Conservation (phyloP, 164 flowering plant genomes). For the Amborella trichopoda region DNA sequence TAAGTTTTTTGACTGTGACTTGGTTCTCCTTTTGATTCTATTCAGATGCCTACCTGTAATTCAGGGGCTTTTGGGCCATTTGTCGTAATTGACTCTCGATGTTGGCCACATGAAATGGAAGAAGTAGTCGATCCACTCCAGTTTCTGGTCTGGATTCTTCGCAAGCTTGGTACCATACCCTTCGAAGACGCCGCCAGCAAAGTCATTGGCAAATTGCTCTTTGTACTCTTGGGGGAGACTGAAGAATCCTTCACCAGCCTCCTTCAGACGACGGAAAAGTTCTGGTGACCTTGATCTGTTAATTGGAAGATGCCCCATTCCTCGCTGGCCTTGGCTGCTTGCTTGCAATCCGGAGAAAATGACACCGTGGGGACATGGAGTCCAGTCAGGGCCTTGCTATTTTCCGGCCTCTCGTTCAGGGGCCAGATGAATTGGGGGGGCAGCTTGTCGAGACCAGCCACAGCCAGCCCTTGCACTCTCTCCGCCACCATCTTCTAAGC, state of each 20-base stretch:
- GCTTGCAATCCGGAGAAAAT: conserved; percentile 11
- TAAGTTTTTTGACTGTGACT: too few relatives aligned
- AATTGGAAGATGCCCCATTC: conserved; percentile 44
- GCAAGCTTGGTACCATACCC: conserved; percentile 49
- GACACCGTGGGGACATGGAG: conserved; percentile 1
- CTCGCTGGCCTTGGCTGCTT: conserved; percentile 13
- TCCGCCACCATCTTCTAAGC: not conserved
- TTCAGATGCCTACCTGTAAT: conserved; percentile 6
- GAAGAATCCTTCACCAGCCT: conserved; percentile 29
- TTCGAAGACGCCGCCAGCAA: conserved; percentile 22
- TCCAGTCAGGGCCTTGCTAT: conserved; percentile 4
- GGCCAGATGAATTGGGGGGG: not conserved
- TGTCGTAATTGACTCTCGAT: not conserved
- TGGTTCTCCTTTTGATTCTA: too few relatives aligned
- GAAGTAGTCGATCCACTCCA: conserved; percentile 43
- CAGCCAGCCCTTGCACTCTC: conserved; percentile 5
- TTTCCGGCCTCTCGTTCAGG: conserved; percentile 4
- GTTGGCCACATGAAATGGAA: conserved; percentile 16
- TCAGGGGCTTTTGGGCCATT: not conserved
- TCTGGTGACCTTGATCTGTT: conserved; percentile 22
- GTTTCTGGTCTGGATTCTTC: conserved; percentile 24
- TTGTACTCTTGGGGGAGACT: conserved; percentile 30
- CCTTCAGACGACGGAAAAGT: conserved; percentile 20
- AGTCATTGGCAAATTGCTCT: conserved; percentile 30
- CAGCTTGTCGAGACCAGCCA: not conserved